These are phyloP conservation scores for Hypoxylon sp. DNA, from an alignment of 2,329 filamentous ascomycete species.

Conservation along the genomic window DNA sequence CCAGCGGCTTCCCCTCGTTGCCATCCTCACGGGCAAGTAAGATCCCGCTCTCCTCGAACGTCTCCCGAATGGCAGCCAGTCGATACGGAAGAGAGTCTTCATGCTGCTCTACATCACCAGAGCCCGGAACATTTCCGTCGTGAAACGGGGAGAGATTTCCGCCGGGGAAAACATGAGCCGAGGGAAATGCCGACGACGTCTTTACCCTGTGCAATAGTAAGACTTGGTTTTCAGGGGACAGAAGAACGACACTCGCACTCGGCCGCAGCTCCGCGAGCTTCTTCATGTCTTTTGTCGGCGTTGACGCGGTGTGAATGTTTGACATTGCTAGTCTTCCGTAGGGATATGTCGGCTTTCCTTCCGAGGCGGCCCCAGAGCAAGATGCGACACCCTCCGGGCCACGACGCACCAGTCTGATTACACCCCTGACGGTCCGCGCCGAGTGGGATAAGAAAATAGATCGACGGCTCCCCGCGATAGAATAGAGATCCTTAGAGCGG, in stretches of 20 bases:
- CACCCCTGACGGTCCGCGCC: neutral
- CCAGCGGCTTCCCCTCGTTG: constrained; percentile 66
- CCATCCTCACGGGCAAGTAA: constrained; percentile 70
- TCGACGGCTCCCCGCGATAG: constrained; percentile 5
- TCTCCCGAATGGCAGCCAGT: constrained; percentile 87
- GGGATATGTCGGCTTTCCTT: neutral
- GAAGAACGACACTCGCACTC: constrained; percentile 76
- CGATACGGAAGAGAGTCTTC: constrained; percentile 79
- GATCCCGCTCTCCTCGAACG: constrained; percentile 95
- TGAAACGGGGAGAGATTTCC: constrained; percentile 83
- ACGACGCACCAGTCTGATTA: neutral
- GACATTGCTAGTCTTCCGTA: neutral
- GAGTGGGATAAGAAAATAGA: constrained; percentile 18
- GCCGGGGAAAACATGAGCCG: constrained; percentile 94
- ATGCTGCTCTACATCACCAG: constrained; percentile 69
- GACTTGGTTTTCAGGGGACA: constrained; percentile 88
- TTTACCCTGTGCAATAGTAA: constrained; percentile 88
- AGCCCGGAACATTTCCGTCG: constrained; percentile 70
- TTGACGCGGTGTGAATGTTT: constrained; percentile 16
- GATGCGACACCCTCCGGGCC: neutral
- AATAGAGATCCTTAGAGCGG: neutral
- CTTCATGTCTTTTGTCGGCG: constrained; percentile 45
- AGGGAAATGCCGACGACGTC: constrained; percentile 85
- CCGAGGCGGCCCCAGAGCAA: neutral
- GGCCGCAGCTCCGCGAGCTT: constrained; percentile 55